Percentiles rank a stretch among this genome's conserved stretches.
These are phyloP conservation scores for Cenococcum geophilum DNA, from an alignment of 495 filamentous ascomycete species.

Conservation along the genomic window DNA sequence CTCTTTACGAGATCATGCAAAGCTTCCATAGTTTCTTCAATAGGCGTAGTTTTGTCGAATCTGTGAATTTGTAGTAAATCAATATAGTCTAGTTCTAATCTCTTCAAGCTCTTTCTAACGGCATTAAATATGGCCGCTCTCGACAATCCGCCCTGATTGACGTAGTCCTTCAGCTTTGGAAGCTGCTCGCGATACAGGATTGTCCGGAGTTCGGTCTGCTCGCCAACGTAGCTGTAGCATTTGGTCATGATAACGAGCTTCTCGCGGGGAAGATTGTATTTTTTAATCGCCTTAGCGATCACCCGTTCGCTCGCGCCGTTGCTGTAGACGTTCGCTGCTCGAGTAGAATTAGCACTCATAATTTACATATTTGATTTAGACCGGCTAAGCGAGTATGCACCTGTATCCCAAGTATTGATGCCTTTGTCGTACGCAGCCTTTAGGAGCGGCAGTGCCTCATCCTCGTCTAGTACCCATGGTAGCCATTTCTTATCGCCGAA, in stretches of 20 bases:
- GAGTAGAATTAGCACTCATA: not conserved
- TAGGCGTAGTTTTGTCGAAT: conserved; percentile 25
- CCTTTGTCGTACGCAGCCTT: conserved; percentile 32
- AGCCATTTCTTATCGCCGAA: conserved; percentile 40
- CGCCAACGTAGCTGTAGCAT: conserved; percentile 40
- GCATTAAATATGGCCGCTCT: conserved; percentile 34
- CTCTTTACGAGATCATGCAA: conserved; percentile 37
- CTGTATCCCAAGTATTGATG: conserved; percentile 33
- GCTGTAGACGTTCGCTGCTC: conserved; percentile 26
- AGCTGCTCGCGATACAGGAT: conserved; percentile 28
- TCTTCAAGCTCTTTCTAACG: conserved; percentile 28
- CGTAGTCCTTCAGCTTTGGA: conserved; percentile 42
- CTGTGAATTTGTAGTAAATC: conserved; percentile 38
- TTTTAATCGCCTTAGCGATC: conserved; percentile 45
- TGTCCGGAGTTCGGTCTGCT: conserved; percentile 29
- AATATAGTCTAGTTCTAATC: conserved; percentile 32
- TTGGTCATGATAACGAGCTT: conserved; percentile 46
- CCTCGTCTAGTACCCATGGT: conserved; percentile 42
- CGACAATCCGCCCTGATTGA: conserved; percentile 41
- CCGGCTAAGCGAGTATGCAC: not conserved
- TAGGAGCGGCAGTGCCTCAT: conserved; percentile 32
- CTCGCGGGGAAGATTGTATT: conserved; percentile 42
- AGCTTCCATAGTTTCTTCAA: conserved; percentile 38
- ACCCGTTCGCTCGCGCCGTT: conserved; percentile 43
- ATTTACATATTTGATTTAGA: not conserved